A percentile compares a stretch with the other conserved stretches of the same genome.
These are phyloP conservation scores for Solanum dulcamara DNA, from an alignment of 257 asterid species.

Conservation along the genomic window DNA sequence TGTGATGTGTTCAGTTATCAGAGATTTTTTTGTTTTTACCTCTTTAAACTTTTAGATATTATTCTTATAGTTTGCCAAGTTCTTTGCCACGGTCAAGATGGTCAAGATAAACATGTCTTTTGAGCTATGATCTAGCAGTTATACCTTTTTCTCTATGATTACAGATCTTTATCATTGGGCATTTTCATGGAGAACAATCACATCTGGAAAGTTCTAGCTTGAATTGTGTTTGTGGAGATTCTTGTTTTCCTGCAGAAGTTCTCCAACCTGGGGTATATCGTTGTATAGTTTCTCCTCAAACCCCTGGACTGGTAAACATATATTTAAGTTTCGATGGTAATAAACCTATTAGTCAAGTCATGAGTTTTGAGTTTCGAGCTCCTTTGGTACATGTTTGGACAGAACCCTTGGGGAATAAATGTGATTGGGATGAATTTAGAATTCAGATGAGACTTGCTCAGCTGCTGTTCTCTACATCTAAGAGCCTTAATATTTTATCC, in stretches of 20 bases:
- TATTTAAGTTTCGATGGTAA: conserved; percentile 76
- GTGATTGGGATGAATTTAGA: conserved; percentile 54
- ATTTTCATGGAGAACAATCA: conserved; percentile 37
- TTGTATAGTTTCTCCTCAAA: conserved; percentile 50
- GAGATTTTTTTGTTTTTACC: not conserved
- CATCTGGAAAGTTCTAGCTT: conserved; percentile 29
- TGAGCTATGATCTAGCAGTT: not conserved
- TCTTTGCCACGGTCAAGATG: not conserved
- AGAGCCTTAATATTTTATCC: conserved; percentile 37
- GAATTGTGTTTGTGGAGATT: conserved; percentile 62
- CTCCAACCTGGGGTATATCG: conserved; percentile 79
- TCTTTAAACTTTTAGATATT: not conserved
- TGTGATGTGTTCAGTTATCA: not conserved
- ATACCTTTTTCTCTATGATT: conserved; percentile 2
- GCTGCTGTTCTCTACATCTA: conserved; percentile 71
- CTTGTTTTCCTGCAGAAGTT: conserved; percentile 38
- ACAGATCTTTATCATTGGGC: conserved; percentile 78
- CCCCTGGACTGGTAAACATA: conserved; percentile 56
- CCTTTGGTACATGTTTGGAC: conserved; percentile 23
- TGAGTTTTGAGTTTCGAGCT: conserved; percentile 65
- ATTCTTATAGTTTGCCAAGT: not conserved
- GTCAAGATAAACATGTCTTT: not conserved
- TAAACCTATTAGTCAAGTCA: conserved; percentile 66
- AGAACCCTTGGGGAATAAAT: conserved; percentile 21
- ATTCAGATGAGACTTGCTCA: conserved; percentile 75